Base-by-base conservation (phyloP, 257 asterid species). In the Linaria vulgaris region DNA sequence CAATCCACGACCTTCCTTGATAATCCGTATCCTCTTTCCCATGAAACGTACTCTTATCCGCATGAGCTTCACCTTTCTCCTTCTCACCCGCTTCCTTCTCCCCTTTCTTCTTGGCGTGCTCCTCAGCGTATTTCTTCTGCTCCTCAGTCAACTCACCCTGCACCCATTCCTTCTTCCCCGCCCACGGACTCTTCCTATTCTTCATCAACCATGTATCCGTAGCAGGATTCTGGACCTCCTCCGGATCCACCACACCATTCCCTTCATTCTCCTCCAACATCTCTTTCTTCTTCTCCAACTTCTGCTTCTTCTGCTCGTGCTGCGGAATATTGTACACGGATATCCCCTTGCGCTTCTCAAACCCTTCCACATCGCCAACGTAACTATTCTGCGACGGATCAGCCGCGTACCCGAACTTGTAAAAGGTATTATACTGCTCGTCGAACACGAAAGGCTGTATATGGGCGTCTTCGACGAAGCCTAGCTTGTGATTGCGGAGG, bases 1-100 rank as follows among this genome's bases (percentile, higher is more conserved):
- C 91, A 56, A 87, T 82, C 99, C 99, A 94, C 1, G 99, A 94
- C 79, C 99, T 70, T 15, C 99, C 99, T 79, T 94, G 99, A 80
- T 94, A 94, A 80, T 94, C 99, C 65, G 38, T 90, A 70, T 90
- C 97, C 75, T 90, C 99, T 70, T 87, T 94, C 14, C 97, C 99
- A 59, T 94, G 99, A 67, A 94, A 94, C 0, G 94, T 84, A 43
- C 84, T 79, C 84, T 90, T 94, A 71, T 94, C 99, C 6, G 14
- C 76, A 61, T 78, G 56, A 3, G 82, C 70, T 51, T 85, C 94
- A 1, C 86, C 83, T 71, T 79, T 84, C 69, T 69, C 80, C 74
- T 53, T 82, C 64, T 87, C 97, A 12, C 91, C 95, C 12, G 82
- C 92, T 57, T 81, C 91, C 76, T 89, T 88, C 72, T 80, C 94